Percentiles rank a stretch among this genome's conserved stretches.
Evolutionary conservation across 2,329 filamentous ascomycete genomes (phyloP).

Genomic region (Calonectria hawksworthii): DNA sequence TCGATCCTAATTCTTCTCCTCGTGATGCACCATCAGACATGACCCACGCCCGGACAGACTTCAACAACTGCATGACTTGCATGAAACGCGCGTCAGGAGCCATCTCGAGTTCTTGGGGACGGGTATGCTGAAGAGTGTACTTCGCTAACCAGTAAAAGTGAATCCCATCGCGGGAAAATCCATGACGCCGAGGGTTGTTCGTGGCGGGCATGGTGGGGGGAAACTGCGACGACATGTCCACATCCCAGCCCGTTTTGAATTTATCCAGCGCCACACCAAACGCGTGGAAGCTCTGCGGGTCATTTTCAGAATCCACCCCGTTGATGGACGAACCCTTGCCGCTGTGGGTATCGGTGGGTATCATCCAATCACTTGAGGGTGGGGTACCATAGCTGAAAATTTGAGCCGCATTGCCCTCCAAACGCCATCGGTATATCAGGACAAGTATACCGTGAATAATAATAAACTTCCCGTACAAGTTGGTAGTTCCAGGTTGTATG

Average conservation of each 20-base stretch:
- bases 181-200: slow-evolving; percentile 70
- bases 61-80: slow-evolving; percentile 72
- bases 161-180: slow-evolving; percentile 79
- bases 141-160: slow-evolving; percentile 82
- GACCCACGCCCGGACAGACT: slow-evolving; percentile 72
- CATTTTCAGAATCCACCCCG: slow-evolving; percentile 51
- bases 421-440: slow-evolving; percentile 65
- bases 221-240: slow-evolving; percentile 78
- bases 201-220: slow-evolving; percentile 62
- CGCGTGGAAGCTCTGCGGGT: slow-evolving; percentile 62
- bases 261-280: slow-evolving; percentile 74
- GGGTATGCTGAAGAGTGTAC: slow-evolving; percentile 72
- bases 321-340: slow-evolving; percentile 62
- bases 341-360: slow-evolving; percentile 57
- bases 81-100: slow-evolving; percentile 71
- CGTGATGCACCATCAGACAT: slow-evolving; percentile 73
- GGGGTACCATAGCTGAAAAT: slow-evolving; percentile 65
- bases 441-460: slow-evolving; percentile 78
- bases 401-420: slow-evolving; percentile 55
- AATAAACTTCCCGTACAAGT: slow-evolving; percentile 81
- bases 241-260: slow-evolving; percentile 81
- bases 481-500: slow-evolving; percentile 76
- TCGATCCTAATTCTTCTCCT: slow-evolving; percentile 77
- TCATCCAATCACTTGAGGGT: slow-evolving; percentile 71
- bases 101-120: slow-evolving; percentile 66